Base-by-base conservation (phyloP, 768 basidiomycete species). In the Kwoniella heveanensis region DNA sequence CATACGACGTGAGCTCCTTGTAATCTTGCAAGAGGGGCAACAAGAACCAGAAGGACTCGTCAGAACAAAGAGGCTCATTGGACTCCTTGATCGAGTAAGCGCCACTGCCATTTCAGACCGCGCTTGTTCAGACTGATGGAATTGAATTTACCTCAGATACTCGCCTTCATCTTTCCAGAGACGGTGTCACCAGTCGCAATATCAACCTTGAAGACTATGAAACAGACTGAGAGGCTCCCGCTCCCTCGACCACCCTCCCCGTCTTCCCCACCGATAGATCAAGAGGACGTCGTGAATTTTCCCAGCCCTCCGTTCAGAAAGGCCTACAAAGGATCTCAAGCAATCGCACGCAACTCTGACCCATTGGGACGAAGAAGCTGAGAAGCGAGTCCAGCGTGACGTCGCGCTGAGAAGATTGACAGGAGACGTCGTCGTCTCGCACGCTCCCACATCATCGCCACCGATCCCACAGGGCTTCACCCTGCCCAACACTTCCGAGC, bases 61-160 rank as follows among this genome's bases (percentile, higher is more conserved):
- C 21, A 49, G 32, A 29, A 27, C 56, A 19, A 46, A 52, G 13
- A 47, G 58, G 7, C 5, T 68, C 10, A 65, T 68, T 44, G 32
- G 21, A 24, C n/a, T 60, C 7, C 51, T 68, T 26, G 63, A 68
- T 44, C 27, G 65, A 32, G 66, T 68, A 24, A 39, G 66, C 60
- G 48, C 24, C n/a, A 8, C 2, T 1, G 21, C 1, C 2, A 26
- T 37, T 30, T 9, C n/a, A 26, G 13, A 32, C 24, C 49, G 12
- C 19, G 39, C n/a, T 2, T 30, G 13, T n/a, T 21, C 22, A 9
- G 36, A 32, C 10, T 52, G 21, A n/a, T 27, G 26, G 24, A 46
- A 46, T 12, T 27, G n/a, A n/a, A n/a, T 17, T 19, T 12, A 13
- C 30, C 29, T 21, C 21, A 57, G 46, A 46, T 60, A 1, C 17